Conservation (phyloP, 495 filamentous ascomycete species). For the Penicillium lagena region DNA sequence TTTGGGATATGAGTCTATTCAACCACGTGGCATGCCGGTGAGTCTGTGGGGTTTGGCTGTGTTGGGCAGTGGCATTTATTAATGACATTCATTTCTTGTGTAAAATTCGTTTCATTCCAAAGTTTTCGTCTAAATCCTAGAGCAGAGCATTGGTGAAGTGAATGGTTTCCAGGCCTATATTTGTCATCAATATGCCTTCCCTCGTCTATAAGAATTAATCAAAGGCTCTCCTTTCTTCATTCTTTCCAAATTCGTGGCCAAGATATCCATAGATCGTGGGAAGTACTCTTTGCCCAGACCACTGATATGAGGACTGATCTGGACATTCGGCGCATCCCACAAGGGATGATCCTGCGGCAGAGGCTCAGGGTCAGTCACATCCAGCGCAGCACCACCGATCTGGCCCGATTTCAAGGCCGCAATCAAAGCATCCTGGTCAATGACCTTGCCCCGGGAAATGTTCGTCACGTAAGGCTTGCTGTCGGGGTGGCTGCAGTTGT, state of each 20-base stretch:
- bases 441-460: constrained; percentile 64
- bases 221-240: constrained; percentile 52
- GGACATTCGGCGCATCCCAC: constrained; percentile 67
- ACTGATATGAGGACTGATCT: constrained; percentile 77
- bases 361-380: constrained; percentile 83
- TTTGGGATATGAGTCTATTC: too few species aligned
- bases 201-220: constrained; percentile 61
- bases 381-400: constrained; percentile 69
- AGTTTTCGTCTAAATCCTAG: too few species aligned
- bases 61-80: too few species aligned
- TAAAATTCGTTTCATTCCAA: too few species aligned
- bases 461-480: constrained; percentile 56
- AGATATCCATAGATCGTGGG: constrained; percentile 51
- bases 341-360: constrained; percentile 62
- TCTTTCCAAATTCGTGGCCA: constrained; percentile 55
- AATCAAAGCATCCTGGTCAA: constrained; percentile 65
- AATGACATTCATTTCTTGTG: too few species aligned
- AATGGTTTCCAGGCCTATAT: too few species aligned
- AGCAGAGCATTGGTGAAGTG: too few species aligned
- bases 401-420: constrained; percentile 35
- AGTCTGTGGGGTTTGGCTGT: too few species aligned
- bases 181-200: constrained; percentile 30
- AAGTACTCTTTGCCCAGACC: constrained; percentile 52
- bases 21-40: too few species aligned
- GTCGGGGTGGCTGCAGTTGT: constrained; percentile 13